Percentiles rank a stretch among this genome's conserved stretches.
Conservation (phyloP, 257 asterid species). For the Jasminum sambac region DNA sequence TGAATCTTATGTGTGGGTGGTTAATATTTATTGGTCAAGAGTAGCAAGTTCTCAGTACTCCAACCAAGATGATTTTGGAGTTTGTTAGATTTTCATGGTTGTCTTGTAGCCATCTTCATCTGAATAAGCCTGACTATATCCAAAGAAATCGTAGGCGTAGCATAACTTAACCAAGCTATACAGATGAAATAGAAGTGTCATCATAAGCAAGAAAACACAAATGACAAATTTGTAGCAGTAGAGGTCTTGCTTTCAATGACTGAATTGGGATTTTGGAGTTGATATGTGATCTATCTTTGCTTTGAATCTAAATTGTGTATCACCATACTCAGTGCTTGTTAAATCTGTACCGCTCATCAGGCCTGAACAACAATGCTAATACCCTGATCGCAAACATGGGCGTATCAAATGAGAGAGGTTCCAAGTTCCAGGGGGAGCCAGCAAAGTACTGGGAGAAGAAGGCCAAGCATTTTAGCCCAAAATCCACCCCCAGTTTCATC, state of each 20-base stretch:
- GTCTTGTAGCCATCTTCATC: not conserved
- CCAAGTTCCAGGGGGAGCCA: slow-evolving; percentile 38
- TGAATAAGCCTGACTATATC: not conserved
- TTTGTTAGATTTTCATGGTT: not conserved
- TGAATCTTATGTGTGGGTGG: too few relatives aligned
- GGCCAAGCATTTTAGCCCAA: slow-evolving; percentile 54
- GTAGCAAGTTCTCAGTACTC: too few relatives aligned
- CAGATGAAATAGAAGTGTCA: not conserved
- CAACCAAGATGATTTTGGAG: not conserved
- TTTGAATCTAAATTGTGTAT: not conserved
- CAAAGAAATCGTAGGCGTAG: not conserved
- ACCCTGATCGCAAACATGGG: slow-evolving; percentile 43
- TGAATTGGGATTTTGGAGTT: not conserved
- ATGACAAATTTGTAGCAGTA: not conserved
- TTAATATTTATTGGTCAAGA: too few relatives aligned
- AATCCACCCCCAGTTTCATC: slow-evolving; percentile 68
- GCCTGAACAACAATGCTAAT: slow-evolving; percentile 35
- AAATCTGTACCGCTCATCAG: slow-evolving; percentile 24
- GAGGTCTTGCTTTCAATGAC: not conserved
- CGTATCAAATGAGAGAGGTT: slow-evolving; percentile 39
- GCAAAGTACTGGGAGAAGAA: slow-evolving; percentile 62
- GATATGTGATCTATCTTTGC: not conserved
- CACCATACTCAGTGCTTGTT: not conserved
- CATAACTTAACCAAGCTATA: not conserved
- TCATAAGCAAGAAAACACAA: not conserved